phyloP scores from a whole-genome alignment of 257 asterid species.

The Lithospermum erythrorhizon region DNA sequence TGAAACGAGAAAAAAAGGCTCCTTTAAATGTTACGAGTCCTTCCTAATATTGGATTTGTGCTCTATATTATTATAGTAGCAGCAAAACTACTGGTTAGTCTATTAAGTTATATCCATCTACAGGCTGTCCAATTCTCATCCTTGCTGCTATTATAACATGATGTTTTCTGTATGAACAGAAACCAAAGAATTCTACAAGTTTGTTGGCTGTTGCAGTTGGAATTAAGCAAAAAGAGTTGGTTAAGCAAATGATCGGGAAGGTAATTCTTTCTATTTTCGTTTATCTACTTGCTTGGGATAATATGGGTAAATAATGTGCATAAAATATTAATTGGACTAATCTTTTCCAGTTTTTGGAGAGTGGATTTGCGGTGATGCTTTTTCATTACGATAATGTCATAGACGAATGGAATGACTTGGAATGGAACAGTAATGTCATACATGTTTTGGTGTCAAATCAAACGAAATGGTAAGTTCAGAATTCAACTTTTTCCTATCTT shows the following conservation, averaged over 20 bases:
- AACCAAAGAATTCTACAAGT: slow-evolving; percentile 20
- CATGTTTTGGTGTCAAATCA: slow-evolving; percentile 70
- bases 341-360: slow-evolving; percentile 51
- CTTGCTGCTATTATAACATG: slow-evolving; percentile 6
- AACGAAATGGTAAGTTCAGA: slow-evolving; percentile 55
- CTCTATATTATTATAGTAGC: too few relatives aligned
- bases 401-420: slow-evolving; percentile 57
- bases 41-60: too few relatives aligned
- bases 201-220: slow-evolving; percentile 82
- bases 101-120: too few relatives aligned
- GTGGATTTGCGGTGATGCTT: slow-evolving; percentile 57
- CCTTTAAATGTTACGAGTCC: too few relatives aligned
- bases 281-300: not conserved
- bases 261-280: slow-evolving; percentile 22
- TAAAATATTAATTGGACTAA: not conserved
- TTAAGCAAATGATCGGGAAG: slow-evolving; percentile 51
- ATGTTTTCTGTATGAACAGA: slow-evolving; percentile 28
- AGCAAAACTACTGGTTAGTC: too few relatives aligned
- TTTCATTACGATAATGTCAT: slow-evolving; percentile 78
- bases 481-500: not conserved
- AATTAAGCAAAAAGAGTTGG: slow-evolving; percentile 51
- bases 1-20: too few relatives aligned
- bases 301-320: not conserved
- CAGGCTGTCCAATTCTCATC: not conserved
- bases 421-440: slow-evolving; percentile 51